Conservation (phyloP, 768 basidiomycete genomes). For the Hortiboletus campestris region DNA sequence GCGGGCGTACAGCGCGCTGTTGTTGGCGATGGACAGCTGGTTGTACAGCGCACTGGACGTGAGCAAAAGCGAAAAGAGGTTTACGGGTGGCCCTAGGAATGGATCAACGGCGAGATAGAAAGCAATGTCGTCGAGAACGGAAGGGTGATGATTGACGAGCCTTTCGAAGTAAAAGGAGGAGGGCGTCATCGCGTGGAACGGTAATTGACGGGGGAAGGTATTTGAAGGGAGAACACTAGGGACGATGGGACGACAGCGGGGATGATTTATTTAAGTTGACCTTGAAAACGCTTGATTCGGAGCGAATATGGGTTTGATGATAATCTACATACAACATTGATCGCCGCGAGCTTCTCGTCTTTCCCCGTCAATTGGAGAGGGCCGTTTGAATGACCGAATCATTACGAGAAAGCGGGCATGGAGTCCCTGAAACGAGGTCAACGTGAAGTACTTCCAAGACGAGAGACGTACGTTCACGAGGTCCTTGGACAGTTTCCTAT, state of each 20-base stretch:
- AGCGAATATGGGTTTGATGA: constrained; percentile 35
- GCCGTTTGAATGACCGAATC: constrained; percentile 33
- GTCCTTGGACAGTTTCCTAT: constrained; percentile 8
- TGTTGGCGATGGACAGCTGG: constrained; percentile 36
- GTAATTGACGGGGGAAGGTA: neutral
- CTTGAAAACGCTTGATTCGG: constrained; percentile 26
- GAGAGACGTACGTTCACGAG: constrained; percentile 8
- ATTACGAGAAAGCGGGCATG: constrained; percentile 34
- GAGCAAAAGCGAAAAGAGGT: constrained; percentile 38
- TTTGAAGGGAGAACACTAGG: constrained; percentile 3
- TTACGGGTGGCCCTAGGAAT: constrained; percentile 44
- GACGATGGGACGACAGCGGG: constrained; percentile 10
- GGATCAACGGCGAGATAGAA: constrained; percentile 37
- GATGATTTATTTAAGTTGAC: constrained; percentile 27
- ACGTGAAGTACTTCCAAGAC: constrained; percentile 13
- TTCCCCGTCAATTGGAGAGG: constrained; percentile 29
- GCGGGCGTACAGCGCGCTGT: constrained; percentile 40
- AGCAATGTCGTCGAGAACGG: constrained; percentile 40
- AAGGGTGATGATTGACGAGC: constrained; percentile 15
- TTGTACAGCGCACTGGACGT: constrained; percentile 38
- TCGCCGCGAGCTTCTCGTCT: constrained; percentile 34
- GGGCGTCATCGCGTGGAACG: neutral
- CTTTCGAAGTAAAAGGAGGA: constrained; percentile 17
- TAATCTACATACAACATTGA: constrained; percentile 37
- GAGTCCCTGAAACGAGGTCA: constrained; percentile 29